phyloP scores from a whole-genome alignment of 31 red algal genomes.

The Pterothamnion heteromorphum region DNA sequence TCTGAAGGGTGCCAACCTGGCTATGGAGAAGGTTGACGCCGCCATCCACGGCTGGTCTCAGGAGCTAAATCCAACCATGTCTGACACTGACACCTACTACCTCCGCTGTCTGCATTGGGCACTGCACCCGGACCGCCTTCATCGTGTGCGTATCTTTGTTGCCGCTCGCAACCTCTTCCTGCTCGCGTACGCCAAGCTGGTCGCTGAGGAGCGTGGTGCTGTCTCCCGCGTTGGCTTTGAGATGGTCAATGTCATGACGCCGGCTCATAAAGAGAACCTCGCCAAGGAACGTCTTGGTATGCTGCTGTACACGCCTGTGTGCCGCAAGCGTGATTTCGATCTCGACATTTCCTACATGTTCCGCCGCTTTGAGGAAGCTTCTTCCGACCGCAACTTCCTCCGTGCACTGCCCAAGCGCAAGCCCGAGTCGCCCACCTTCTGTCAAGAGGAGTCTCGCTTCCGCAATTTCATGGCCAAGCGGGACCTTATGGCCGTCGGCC shows the following conservation, averaged over 20 bases:
- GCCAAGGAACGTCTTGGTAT: conserved; percentile 44
- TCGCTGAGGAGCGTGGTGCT: conserved; percentile 49
- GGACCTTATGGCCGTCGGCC: conserved; percentile 41
- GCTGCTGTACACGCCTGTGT: conserved; percentile 64
- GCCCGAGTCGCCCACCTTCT: conserved; percentile 37
- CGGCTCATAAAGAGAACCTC: conserved; percentile 42
- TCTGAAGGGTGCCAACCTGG: conserved; percentile 64
- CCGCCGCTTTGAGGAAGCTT: conserved; percentile 59
- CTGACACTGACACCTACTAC: conserved; percentile 63
- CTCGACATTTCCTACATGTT: conserved; percentile 61
- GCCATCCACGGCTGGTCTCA: conserved; percentile 58
- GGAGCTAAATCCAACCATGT: conserved; percentile 48
- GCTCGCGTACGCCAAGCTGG: conserved; percentile 48
- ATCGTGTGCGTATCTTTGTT: conserved; percentile 54
- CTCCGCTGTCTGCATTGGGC: conserved; percentile 61
- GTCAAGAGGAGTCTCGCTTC: conserved; percentile 44
- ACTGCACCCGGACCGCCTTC: conserved; percentile 37
- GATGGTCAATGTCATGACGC: conserved; percentile 62
- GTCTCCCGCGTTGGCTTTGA: conserved; percentile 53
- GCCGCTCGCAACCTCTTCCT: conserved; percentile 63
- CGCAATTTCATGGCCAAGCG: background rate
- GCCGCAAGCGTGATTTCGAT: conserved; percentile 52
- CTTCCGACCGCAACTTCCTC: conserved; percentile 56
- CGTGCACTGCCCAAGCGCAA: conserved; percentile 20
- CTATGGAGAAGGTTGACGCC: conserved; percentile 63